Base-by-base conservation (phyloP, 2,329 filamentous ascomycete species). In the Cladosporium halotolerans region DNA sequence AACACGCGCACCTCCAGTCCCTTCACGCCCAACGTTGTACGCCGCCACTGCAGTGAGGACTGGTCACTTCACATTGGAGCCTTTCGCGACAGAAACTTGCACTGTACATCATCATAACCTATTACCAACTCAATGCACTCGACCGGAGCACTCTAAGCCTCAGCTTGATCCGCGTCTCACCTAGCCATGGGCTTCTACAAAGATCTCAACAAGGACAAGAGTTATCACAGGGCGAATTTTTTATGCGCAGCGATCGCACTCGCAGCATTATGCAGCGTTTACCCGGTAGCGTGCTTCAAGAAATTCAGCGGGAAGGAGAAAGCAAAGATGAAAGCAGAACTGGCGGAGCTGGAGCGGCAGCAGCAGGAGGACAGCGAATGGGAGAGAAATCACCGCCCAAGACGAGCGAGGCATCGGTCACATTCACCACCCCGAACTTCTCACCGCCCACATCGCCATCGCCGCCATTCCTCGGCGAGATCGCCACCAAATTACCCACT, bases 251-350 rank as follows among this genome's bases (percentile, higher is more conserved):
- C 65, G 3, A 45, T 69, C 3, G 57, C 54, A n/a, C 55, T 63
- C 23, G 67, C 66, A 18, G 65, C 61, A 58, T 43, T 66, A 59
- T 70, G 68, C 64, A 68, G 66, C 56, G 43, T 67, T 42, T 66
- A 67, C 52, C 67, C 67, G 11, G 40, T 66, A 43, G 61, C 60
- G 50, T 68, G 67, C 54, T 70, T 68, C 63, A 63, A 68, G 60
- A 64, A 64, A 48, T 64, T 64, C 64, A 67, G 64, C 57, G 58
- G 56, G 56, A 66, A 66, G 45, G 61, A 66, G 56, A 62, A 58
- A 45, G 51, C 54, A 11, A 65, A 65, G 49, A 28, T 60, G 45
- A 61, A 60, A 40, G 38, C 48, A 34, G 57, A 60, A 28, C 56
- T 61, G 19, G 56, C 59, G 38, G 58, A 66, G 2, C 40, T 64